phyloP scores from a whole-genome alignment of 768 basidiomycete genomes.

The Hortiboletus flavorubellus region DNA sequence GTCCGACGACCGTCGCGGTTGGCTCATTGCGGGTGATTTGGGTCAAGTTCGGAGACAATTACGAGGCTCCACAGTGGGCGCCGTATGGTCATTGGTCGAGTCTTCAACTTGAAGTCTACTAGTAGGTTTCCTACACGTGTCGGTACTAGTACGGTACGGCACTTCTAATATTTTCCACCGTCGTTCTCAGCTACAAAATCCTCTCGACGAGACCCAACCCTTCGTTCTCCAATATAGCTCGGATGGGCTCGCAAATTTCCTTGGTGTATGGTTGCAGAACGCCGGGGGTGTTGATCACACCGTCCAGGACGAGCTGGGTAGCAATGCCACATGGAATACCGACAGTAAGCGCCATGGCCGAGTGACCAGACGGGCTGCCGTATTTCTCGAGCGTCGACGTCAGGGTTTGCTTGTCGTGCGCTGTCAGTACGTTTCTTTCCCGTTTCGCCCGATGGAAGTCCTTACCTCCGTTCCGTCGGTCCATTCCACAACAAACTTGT shows the following conservation, averaged over 20 bases:
- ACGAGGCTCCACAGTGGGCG: no score
- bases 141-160: neutral
- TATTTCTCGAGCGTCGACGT: slow-evolving; percentile 92
- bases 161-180: neutral
- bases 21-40: slow-evolving; percentile 11
- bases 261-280: slow-evolving; percentile 85
- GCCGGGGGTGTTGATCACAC: slow-evolving; percentile 72
- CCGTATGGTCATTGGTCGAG: no score
- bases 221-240: slow-evolving; percentile 64
- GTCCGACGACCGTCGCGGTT: slow-evolving; percentile 38
- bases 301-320: slow-evolving; percentile 86
- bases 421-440: slow-evolving; percentile 1
- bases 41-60: neutral
- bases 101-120: no score
- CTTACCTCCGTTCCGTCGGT: slow-evolving; percentile 71
- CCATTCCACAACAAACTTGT: slow-evolving; percentile 94
- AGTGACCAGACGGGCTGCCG: slow-evolving; percentile 73
- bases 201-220: slow-evolving; percentile 72
- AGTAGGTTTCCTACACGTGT: no score
- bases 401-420: slow-evolving; percentile 58
- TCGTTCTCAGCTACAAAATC: slow-evolving; percentile 43
- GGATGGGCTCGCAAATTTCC: slow-evolving; percentile 76
- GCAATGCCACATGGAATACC: slow-evolving; percentile 95
- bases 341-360: slow-evolving; percentile 90
- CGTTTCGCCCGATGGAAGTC: neutral